Evolutionary conservation across 768 basidiomycete genomes (phyloP).

Genomic region (Boletellus emodensis): DNA sequence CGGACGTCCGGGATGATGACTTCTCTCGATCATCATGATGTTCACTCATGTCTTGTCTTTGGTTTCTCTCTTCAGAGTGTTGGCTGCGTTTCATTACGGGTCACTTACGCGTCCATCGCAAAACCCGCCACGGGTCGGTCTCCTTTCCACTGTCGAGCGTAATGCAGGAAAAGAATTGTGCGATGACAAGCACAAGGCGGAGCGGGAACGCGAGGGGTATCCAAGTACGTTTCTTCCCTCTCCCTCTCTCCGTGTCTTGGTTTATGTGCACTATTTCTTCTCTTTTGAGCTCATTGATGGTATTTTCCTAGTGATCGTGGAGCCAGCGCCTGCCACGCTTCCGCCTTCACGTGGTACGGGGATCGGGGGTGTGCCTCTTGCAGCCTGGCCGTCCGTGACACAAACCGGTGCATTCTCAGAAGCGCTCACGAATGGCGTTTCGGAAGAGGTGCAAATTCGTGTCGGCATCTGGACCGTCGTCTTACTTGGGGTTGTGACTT

Average conservation of each 20-base stretch:
- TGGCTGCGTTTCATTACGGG: constrained; percentile 69
- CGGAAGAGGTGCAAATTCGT: constrained; percentile 6
- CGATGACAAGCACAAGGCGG: constrained; percentile 35
- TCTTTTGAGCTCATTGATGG: not conserved
- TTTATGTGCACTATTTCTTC: too few species aligned
- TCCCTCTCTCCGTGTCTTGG: too few species aligned
- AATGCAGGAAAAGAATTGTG: constrained; percentile 44
- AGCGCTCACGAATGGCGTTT: constrained; percentile 15
- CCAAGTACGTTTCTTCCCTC: constrained; percentile 19
- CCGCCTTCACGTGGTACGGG: constrained; percentile 21
- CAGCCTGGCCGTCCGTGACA: constrained; percentile 15
- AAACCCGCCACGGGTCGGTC: constrained; percentile 66
- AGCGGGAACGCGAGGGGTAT: constrained; percentile 25
- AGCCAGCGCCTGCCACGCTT: constrained; percentile 39
- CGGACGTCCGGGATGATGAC: constrained; percentile 11
- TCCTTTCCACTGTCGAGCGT: constrained; percentile 64
- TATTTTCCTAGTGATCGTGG: constrained; percentile 32
- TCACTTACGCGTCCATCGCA: constrained; percentile 63
- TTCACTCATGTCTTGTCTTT: not conserved
- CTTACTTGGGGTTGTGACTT: constrained; percentile 12
- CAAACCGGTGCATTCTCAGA: constrained; percentile 2
- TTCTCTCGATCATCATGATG: not conserved
- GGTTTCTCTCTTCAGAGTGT: constrained; percentile 40
- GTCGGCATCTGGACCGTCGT: constrained; percentile 17
- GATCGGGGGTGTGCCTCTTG: constrained; percentile 29